phyloP scores from a whole-genome alignment of 2,329 filamentous ascomycete species.

The Emmonsiellopsis sp. region DNA sequence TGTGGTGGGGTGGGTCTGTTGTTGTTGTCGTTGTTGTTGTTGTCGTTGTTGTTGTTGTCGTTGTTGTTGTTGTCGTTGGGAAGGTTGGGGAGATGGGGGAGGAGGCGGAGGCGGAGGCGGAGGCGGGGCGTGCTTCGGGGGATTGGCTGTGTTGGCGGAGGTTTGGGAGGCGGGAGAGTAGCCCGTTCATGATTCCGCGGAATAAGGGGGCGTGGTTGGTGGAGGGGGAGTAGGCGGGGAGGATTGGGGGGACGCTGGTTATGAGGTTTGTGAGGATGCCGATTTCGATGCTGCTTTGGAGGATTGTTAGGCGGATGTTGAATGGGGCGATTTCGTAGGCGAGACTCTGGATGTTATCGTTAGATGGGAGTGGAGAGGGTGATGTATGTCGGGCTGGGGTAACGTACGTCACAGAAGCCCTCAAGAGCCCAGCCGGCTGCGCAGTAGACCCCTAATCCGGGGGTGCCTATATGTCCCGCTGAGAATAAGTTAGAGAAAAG shows the following conservation, averaged over 20 bases:
- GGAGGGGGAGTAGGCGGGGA: slow-evolving; percentile 56
- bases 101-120: slow-evolving; percentile 3
- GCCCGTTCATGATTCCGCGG: slow-evolving; percentile 70
- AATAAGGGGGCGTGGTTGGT: slow-evolving; percentile 70
- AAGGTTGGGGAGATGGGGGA: slow-evolving; percentile 6
- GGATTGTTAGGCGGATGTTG: slow-evolving; percentile 91
- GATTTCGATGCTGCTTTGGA: slow-evolving; percentile 92
- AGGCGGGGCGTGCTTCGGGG: slow-evolving; percentile 4
- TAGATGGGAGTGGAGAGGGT: background rate
- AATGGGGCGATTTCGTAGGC: slow-evolving; percentile 96
- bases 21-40: background rate
- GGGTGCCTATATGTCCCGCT: slow-evolving; percentile 84
- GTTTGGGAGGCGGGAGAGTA: slow-evolving; percentile 67
- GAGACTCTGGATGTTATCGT: slow-evolving; percentile 47
- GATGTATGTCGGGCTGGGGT: background rate
- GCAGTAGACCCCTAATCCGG: slow-evolving; percentile 82
- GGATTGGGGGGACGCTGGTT: slow-evolving; percentile 68
- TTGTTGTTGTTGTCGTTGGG: slow-evolving; percentile 5
- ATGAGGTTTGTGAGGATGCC: slow-evolving; percentile 79
- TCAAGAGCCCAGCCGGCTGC: slow-evolving; percentile 91
- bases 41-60: background rate
- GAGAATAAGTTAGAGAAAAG: background rate
- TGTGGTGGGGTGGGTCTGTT: background rate
- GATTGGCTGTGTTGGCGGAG: slow-evolving; percentile 37
- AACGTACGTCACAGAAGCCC: slow-evolving; percentile 74